phyloP scores from a whole-genome alignment of 2,329 filamentous ascomycete species.

The Aschersonia sp. region DNA sequence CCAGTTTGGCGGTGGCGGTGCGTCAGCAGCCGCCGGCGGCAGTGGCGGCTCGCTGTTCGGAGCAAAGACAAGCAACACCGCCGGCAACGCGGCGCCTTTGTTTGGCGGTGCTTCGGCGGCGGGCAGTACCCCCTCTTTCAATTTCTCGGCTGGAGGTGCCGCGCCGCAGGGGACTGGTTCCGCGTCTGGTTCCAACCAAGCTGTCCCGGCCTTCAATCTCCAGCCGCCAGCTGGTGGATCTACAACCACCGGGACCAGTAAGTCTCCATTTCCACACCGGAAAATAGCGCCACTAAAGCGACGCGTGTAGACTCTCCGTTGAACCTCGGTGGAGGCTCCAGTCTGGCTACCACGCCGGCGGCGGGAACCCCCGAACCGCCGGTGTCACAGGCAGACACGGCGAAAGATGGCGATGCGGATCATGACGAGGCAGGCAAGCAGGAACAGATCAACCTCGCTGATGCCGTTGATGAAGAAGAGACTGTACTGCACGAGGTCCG shows the following conservation, averaged over 20 bases:
- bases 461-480: conserved; percentile 58
- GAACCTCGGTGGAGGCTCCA: conserved; percentile 43
- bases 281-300: conserved; percentile 31
- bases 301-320: conserved; percentile 37
- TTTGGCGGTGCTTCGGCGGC: conserved; percentile 17
- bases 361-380: conserved; percentile 44
- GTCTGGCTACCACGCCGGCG: conserved; percentile 44
- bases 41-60: conserved; percentile 22
- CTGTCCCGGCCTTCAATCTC: conserved; percentile 22
- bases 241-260: conserved; percentile 31
- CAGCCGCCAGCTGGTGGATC: conserved; percentile 26
- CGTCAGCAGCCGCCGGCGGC: conserved; percentile 13
- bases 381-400: conserved; percentile 24
- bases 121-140: conserved; percentile 20
- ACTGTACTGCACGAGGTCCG: conserved; percentile 54
- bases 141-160: conserved; percentile 20
- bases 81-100: conserved; percentile 10
- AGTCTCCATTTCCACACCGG: conserved; percentile 25
- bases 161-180: conserved; percentile 13
- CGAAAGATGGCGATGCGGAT: conserved; percentile 15
- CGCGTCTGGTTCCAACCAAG: conserved; percentile 19
- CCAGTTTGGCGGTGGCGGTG: no score
- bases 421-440: conserved; percentile 42
- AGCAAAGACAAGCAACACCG: conserved; percentile 7
- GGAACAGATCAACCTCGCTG: conserved; percentile 56